phyloP scores from a whole-genome alignment of 129 eudicot species.

The Deinandra increscens region DNA sequence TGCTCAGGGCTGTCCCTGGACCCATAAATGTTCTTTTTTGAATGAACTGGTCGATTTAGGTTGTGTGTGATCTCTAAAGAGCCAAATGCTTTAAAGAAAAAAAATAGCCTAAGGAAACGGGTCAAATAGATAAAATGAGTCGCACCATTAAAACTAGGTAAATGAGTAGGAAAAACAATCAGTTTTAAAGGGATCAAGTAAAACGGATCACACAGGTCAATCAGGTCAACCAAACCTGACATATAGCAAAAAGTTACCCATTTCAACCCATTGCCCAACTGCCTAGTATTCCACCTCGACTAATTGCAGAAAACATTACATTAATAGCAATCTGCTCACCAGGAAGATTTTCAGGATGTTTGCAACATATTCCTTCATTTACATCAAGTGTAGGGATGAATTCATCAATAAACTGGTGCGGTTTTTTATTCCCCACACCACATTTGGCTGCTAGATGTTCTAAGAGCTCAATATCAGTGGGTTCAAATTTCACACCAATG shows the following conservation, averaged over 20 bases:
- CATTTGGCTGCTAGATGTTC: constrained; percentile 81
- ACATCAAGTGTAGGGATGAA: constrained; percentile 83
- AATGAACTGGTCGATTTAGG: not conserved
- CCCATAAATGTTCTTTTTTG: not conserved
- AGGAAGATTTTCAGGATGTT: constrained; percentile 90
- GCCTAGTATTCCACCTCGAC: not conserved
- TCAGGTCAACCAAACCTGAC: constrained; percentile 5
- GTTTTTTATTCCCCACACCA: constrained; percentile 46
- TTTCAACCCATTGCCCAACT: not conserved
- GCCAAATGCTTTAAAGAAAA: not conserved
- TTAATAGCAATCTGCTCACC: constrained; percentile 42
- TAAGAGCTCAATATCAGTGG: constrained; percentile 73
- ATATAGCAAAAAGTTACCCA: constrained; percentile 6
- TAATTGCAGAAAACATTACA: constrained; percentile 2
- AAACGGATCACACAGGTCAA: not conserved
- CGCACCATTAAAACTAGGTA: not conserved
- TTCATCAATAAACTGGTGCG: constrained; percentile 73
- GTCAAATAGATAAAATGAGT: not conserved
- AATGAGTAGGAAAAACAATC: not conserved
- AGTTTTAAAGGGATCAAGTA: not conserved
- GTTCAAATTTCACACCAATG: constrained; percentile 87
- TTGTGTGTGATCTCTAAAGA: not conserved
- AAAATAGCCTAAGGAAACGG: not conserved
- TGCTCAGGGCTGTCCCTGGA: not conserved
- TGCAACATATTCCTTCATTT: constrained; percentile 72